Evolutionary conservation across 2,329 filamentous ascomycete genomes (phyloP).

Genomic region (Fusarium beomiforme): DNA sequence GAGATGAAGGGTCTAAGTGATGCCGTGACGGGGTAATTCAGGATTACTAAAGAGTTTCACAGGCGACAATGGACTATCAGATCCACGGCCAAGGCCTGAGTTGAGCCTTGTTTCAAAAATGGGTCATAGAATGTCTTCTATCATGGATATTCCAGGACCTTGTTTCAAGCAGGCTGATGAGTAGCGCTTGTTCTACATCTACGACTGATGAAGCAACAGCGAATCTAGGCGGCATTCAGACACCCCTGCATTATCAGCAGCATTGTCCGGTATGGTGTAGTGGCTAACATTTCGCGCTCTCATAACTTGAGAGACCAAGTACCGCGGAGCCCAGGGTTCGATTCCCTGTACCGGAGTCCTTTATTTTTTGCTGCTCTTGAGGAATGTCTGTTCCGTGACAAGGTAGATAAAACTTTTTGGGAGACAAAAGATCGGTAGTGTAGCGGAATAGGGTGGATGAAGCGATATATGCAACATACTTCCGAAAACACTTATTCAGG

Average conservation of each 20-base stretch:
- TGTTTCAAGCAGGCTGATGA: too few species aligned
- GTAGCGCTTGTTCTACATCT: background rate
- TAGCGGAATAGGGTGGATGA: too few species aligned
- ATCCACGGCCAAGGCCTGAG: too few species aligned
- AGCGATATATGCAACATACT: too few species aligned
- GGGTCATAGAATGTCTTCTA: background rate
- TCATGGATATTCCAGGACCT: background rate
- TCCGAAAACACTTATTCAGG: too few species aligned
- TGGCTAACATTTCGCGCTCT: conserved; percentile 49
- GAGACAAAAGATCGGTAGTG: too few species aligned
- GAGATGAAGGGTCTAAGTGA: too few species aligned
- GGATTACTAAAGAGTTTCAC: too few species aligned
- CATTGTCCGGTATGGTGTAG: conserved; percentile 47
- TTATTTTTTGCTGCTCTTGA: background rate
- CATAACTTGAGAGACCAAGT: conserved; percentile 38
- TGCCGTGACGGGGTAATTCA: too few species aligned
- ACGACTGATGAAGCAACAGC: background rate
- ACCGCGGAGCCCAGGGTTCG: conserved; percentile 29
- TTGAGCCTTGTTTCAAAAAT: background rate
- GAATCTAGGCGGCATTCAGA: rapidly evolving
- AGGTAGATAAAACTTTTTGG: too few species aligned
- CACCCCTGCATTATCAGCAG: background rate
- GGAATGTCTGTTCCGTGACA: too few species aligned
- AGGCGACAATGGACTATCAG: too few species aligned
- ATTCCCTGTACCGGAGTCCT: conserved; percentile 25